Evolutionary conservation across 2,329 filamentous ascomycete species (phyloP), one percentile per base, ranked within the genome.

Genomic region (Neobulgaria alba): DNA sequence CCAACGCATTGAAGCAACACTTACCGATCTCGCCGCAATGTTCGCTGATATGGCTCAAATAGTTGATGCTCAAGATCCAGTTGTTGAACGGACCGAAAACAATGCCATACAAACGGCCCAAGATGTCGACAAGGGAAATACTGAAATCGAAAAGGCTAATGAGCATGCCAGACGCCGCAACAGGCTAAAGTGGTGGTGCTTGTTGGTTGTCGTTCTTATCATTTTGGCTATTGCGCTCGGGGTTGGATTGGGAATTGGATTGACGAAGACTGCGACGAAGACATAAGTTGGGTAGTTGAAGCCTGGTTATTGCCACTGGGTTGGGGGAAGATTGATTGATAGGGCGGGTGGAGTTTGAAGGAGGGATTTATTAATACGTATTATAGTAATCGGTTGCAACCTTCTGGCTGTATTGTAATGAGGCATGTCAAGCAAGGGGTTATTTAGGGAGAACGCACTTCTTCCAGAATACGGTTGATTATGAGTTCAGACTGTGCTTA

Each of bases 161-260:
- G 69, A 74, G 49, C 73, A 74, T 54, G 84, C 83, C 36, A 70
- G 74, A 50, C 72, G 76, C 53, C 73, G 75, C 53, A 74, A 83
- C 55, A 84, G 79, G 68, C 74, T 86, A 64, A 90, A 90, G 71
- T 89, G 85, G 85, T 87, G 76, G 73, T 85, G 81, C 58, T 66
- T 85, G 46, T 63, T 77, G 46, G 67, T 88, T 44, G 66, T 68
- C 35, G 52, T 76, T 16, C 65, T 80, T 58, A 75, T 79, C 59
- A 61, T 76, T 54, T 59, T 80, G 38, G 73, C 68, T 40, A 69
- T 80, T 46, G 73, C 68, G 42, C 58, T 79, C 10, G 73, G 71
- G 36, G 56, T 78, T 37, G 63, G 60, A 32, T 51, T 73, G 37
- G 58, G 57, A 15, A 42, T 61, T 43, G 56, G 55, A 10, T 46